Percentiles rank a stretch among this genome's conserved stretches.
phyloP scores from a whole-genome alignment of 176 grass and related monocot genomes.

The Rhynchospora tenuis region DNA sequence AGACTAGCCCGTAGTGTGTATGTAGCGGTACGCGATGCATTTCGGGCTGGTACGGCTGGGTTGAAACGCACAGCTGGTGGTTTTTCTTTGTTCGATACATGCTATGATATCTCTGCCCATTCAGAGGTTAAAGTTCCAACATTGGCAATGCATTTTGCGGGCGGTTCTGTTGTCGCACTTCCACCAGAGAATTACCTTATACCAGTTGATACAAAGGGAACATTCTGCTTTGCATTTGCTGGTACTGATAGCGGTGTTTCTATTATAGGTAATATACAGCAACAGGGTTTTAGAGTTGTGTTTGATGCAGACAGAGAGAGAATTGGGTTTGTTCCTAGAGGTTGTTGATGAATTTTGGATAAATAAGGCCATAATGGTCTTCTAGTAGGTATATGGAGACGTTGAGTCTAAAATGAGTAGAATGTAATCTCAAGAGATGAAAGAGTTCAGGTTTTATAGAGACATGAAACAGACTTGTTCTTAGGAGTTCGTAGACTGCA shows the following conservation, averaged over 20 bases:
- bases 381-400: not conserved
- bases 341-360: slow-evolving; percentile 12
- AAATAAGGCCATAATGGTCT: not conserved
- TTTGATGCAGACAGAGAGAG: slow-evolving; percentile 52
- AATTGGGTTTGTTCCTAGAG: slow-evolving; percentile 49
- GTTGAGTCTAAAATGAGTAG: not conserved
- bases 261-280: slow-evolving; percentile 78
- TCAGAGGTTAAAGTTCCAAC: slow-evolving; percentile 26
- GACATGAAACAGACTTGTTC: not conserved
- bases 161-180: slow-evolving; percentile 44
- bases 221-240: slow-evolving; percentile 46
- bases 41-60: slow-evolving; percentile 26
- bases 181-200: slow-evolving; percentile 59
- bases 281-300: slow-evolving; percentile 59
- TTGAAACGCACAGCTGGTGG: slow-evolving; percentile 16
- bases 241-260: slow-evolving; percentile 38
- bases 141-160: slow-evolving; percentile 47
- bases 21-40: slow-evolving; percentile 48
- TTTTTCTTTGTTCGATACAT: slow-evolving; percentile 60
- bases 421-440: not conserved
- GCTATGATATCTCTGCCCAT: slow-evolving; percentile 43
- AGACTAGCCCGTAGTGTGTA: slow-evolving; percentile 28
- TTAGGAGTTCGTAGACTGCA: not conserved
- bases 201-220: slow-evolving; percentile 28
- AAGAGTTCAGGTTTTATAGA: not conserved